Base-by-base conservation (phyloP, 2,329 filamentous ascomycete species). In the Mycosphaerella sp. region DNA sequence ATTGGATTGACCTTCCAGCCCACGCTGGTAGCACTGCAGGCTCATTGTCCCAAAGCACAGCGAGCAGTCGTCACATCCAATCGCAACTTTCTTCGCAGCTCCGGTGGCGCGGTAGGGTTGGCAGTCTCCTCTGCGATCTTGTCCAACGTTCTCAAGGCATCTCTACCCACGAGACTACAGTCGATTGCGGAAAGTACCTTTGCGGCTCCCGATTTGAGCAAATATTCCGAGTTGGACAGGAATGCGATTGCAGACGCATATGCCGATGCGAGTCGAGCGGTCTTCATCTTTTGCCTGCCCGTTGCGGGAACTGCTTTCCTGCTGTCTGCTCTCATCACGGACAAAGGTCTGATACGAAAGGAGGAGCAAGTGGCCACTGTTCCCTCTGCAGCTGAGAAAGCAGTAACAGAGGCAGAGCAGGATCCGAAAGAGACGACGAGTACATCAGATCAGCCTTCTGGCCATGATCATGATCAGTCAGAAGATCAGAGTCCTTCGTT, bases 21-120 rank as follows among this genome's bases (percentile, higher is more conserved):
- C 3, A 76, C 74, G 0, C 70, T 85, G 0, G 75, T 84, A 4
- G 82, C 81, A 1, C 43, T 67, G 26, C 66, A 68, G 47, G 66
- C 66, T 3, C 80, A 84, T 64, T 77, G 74, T 21, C 71, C 74
- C 1, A 81, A 80, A 63, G 69, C 75, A 0, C 77, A 84, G 42
- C 75, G 82, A 17, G 82, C 83, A 0, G 78, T 85, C 1, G 77
- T 83, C 17, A 84, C 83, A 36, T 80, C 79, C 2, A 78, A 79
- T 48, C 74, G 82, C 1, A 85, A 85, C 60, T 85, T 85, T 63
- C 74, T 84, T 56, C 77, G 83, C 6, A 78, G 76, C 45, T 70
- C 81, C 3, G 82, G 83, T 8, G 82, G 81, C 23, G 73, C 81
- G 1, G 73, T 77, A 11, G 81, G 82, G 0, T 73, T 85, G 0